Percentiles rank a stretch among this genome's conserved stretches.
Evolutionary conservation across 345 rosid genomes (phyloP).

Genomic region (Melaleuca alternifolia): DNA sequence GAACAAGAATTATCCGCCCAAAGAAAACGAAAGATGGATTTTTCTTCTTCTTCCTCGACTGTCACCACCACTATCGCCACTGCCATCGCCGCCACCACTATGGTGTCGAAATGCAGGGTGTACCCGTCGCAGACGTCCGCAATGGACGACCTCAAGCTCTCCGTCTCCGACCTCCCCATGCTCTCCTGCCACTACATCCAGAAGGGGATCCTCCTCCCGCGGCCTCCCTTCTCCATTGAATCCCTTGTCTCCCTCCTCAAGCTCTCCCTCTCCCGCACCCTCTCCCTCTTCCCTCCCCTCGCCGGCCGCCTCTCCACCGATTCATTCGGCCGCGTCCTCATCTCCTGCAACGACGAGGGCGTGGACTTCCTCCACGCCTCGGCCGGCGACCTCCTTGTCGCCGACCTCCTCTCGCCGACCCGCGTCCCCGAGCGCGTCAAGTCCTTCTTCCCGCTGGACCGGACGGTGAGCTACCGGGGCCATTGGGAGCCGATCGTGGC

Average conservation of each 20-base stretch:
- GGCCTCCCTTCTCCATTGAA: constrained; percentile 18
- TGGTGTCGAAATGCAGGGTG: constrained; percentile 43
- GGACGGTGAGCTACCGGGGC: constrained; percentile 66
- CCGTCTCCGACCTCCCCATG: constrained; percentile 96
- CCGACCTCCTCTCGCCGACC: constrained; percentile 34
- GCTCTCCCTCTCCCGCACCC: constrained; percentile 35
- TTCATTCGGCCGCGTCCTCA: constrained; percentile 32
- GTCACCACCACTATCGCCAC: not conserved
- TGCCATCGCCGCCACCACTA: not conserved
- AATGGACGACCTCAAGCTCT: constrained; percentile 58
- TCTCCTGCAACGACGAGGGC: constrained; percentile 69
- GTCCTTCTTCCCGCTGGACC: constrained; percentile 51
- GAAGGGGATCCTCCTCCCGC: constrained; percentile 67
- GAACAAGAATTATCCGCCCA: not conserved
- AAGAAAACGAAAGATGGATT: not conserved
- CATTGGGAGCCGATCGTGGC: constrained; percentile 63
- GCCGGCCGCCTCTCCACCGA: constrained; percentile 73
- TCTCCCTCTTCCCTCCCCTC: constrained; percentile 74
- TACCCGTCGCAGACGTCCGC: constrained; percentile 46
- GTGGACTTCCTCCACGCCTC: constrained; percentile 50
- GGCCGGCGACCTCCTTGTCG: constrained; percentile 17
- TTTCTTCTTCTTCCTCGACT: not conserved
- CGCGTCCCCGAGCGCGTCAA: constrained; percentile 50
- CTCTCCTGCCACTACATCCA: constrained; percentile 93
- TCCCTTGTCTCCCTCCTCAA: constrained; percentile 30